These are phyloP conservation scores for Zygnema cylindricum DNA, from an alignment of 139 green algal genomes.

Conservation along the genomic window DNA sequence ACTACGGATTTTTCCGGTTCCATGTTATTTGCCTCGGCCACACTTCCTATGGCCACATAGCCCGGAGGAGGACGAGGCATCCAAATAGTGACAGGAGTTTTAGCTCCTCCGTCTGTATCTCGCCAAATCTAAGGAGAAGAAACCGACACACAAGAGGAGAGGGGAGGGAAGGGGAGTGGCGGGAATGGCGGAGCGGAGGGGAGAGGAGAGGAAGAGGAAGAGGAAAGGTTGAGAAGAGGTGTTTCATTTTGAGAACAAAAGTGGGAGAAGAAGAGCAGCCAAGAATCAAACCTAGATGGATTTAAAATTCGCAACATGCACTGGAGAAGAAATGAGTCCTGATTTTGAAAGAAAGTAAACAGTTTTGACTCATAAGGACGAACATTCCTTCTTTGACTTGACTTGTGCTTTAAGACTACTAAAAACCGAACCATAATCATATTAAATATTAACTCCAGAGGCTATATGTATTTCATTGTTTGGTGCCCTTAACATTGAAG, in stretches of 20 bases:
- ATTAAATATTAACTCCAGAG: too few relatives aligned
- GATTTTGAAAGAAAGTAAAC: too few relatives aligned
- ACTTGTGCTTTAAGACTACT: too few relatives aligned
- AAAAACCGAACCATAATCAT: too few relatives aligned
- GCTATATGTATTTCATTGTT: too few relatives aligned
- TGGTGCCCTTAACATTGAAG: too few relatives aligned
- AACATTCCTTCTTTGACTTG: too few relatives aligned
- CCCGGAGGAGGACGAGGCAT: constrained; percentile 74
- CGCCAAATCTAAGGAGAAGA: constrained; percentile 77
- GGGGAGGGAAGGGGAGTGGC: background rate
- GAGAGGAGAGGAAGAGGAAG: background rate
- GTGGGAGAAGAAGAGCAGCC: background rate
- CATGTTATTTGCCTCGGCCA: constrained; percentile 75
- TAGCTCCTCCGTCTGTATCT: constrained; percentile 62
- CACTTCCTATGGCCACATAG: constrained; percentile 74
- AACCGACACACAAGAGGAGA: background rate
- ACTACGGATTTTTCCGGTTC: constrained; percentile 71
- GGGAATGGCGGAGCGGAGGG: background rate
- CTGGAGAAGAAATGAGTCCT: too few relatives aligned
- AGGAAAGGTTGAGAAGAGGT: background rate
- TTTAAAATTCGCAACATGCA: too few relatives aligned
- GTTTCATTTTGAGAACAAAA: background rate
- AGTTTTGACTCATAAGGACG: too few relatives aligned
- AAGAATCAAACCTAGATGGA: too few relatives aligned
- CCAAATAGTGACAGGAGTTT: constrained; percentile 78